Evolutionary conservation across 768 basidiomycete genomes (phyloP).

Genomic region (Mycena floridula): DNA sequence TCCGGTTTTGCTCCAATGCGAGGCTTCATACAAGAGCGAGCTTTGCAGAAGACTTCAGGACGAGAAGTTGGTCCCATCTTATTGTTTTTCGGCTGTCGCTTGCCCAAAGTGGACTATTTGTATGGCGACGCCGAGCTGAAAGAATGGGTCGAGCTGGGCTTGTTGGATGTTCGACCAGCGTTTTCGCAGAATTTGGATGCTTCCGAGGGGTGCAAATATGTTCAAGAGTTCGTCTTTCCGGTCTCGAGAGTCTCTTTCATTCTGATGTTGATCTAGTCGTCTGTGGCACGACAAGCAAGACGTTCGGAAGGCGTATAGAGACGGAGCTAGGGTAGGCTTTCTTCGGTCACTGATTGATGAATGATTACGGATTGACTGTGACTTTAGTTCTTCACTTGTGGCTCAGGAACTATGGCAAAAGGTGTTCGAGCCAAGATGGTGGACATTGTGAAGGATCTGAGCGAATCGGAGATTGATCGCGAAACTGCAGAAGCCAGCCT

Average conservation of each 20-base stretch:
- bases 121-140: constrained; percentile 35
- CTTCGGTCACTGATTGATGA: too few relatives aligned
- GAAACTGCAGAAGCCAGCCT: constrained; percentile 25
- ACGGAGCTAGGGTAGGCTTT: constrained; percentile 27
- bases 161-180: constrained; percentile 39
- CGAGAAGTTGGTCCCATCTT: constrained; percentile 32
- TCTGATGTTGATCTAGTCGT: constrained; percentile 22
- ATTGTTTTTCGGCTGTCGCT: constrained; percentile 43
- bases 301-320: constrained; percentile 22
- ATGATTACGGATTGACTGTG: not conserved
- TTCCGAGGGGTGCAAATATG: constrained; percentile 29
- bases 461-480: constrained; percentile 13
- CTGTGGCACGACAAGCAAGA: constrained; percentile 36
- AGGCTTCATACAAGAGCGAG: constrained; percentile 46
- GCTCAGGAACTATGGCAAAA: constrained; percentile 30
- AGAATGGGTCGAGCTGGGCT: constrained; percentile 34
- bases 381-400: constrained; percentile 36
- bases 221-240: constrained; percentile 28
- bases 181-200: constrained; percentile 25
- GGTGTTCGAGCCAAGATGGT: constrained; percentile 31
- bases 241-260: not conserved
- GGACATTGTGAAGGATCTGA: constrained; percentile 31
- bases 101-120: constrained; percentile 34
- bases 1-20: constrained; percentile 45
- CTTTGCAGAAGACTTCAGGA: constrained; percentile 37